Base-by-base conservation (phyloP, 495 filamentous ascomycete genomes). In the Neurospora pannonica region DNA sequence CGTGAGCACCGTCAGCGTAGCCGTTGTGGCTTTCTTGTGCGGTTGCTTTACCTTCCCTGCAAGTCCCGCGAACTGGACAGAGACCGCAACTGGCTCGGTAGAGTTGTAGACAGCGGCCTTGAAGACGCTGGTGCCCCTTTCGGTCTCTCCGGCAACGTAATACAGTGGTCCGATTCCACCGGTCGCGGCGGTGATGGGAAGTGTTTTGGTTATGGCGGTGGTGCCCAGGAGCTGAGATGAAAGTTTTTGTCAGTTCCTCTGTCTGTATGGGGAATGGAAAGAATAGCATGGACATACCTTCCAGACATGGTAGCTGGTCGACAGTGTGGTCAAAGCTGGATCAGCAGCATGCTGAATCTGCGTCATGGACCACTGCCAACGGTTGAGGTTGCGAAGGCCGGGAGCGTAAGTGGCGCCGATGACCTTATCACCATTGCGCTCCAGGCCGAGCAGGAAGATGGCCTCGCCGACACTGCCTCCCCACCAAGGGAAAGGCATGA, bases 51-150 rank as follows among this genome's bases (percentile, higher is more conserved):
- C 54, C 54, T 74, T 74, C 1, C 81, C 75, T 13, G 74, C 73
- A 15, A 89, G 75, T 6, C 88, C 88, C 17, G 87, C 87, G 71
- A 92, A 92, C 5, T 79, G 78, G 19, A 92, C 74, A 5, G 81
- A 82, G 19, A 92, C 83, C 0, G 86, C 81, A 31, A 87, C 81
- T 4, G 81, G 77, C 5, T 75, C 82, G 17, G 75, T 78, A 21
- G 90, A 89, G 81, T 93, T 92, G 81, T 92, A 93, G 1, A 91
- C 87, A 38, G 90, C 90, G 13, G 85, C 85, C 77, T 93, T 93
- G 81, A 91, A 87, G 71, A 85, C 79, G 48, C 86, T 81, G 21
- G 81, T 80, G 19, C 81, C 79, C 5, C 77, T 75, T 8, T 81
- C 74, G 69, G 81, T 79, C 40, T 46, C 76, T 19, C 84, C 84